Conservation (phyloP, 2,329 filamentous ascomycete genomes). For the Pseudogymnoascus pannorum region DNA sequence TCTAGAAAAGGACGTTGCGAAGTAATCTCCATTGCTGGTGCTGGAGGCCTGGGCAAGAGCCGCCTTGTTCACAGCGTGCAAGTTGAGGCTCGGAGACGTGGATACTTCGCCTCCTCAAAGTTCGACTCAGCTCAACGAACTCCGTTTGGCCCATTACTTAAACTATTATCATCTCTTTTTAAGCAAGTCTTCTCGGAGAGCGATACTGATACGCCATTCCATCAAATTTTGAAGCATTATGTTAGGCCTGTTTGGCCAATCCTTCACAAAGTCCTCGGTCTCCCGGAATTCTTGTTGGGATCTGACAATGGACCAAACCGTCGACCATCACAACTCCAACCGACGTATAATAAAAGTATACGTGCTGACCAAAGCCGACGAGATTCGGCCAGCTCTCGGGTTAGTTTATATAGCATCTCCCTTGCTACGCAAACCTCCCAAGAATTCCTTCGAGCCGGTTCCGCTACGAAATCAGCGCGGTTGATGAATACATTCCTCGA, state of each 20-base stretch:
- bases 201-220: conserved; percentile 57
- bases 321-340: conserved; percentile 14
- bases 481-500: conserved; percentile 86
- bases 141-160: conserved; percentile 57
- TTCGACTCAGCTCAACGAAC: conserved; percentile 55
- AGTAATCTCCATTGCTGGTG: conserved; percentile 53
- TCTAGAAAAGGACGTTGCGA: conserved; percentile 56
- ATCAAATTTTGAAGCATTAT: conserved; percentile 53
- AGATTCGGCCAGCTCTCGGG: conserved; percentile 25
- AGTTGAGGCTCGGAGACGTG: conserved; percentile 51
- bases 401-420: conserved; percentile 21
- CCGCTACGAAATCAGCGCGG: conserved; percentile 58
- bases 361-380: conserved; percentile 21
- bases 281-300: conserved; percentile 64
- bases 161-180: conserved; percentile 58
- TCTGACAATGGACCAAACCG: conserved; percentile 10
- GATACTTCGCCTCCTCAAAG: conserved; percentile 60
- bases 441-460: conserved; percentile 52
- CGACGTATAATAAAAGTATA: conserved; percentile 25
- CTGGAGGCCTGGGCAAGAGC: conserved; percentile 58
- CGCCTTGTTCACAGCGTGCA: conserved; percentile 57
- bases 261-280: conserved; percentile 52
- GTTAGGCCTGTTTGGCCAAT: conserved; percentile 58
- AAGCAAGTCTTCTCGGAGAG: conserved; percentile 61
- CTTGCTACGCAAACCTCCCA: conserved; percentile 46